These are phyloP conservation scores for Ormosia emarginata DNA, from an alignment of 306 rosid species.

Conservation along the genomic window DNA sequence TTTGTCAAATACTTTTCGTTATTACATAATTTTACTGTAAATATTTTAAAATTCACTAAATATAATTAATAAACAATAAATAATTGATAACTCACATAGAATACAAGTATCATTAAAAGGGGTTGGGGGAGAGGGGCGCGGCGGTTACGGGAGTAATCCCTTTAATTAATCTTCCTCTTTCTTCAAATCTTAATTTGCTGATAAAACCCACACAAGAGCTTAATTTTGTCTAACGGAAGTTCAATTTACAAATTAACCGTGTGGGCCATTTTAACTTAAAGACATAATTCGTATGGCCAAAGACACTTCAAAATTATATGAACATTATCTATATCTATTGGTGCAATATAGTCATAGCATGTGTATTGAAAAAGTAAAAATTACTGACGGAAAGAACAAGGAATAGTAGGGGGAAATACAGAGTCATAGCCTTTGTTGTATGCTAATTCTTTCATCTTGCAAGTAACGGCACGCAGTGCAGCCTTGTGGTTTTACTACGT, in stretches of 20 bases:
- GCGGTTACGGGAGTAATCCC: too few species aligned
- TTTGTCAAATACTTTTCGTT: too few species aligned
- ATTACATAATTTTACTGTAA: too few species aligned
- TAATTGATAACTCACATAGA: too few species aligned
- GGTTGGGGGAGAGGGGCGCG: too few species aligned
- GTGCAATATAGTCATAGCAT: background rate
- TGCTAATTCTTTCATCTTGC: background rate
- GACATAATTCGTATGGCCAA: background rate
- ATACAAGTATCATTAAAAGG: too few species aligned
- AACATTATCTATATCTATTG: background rate
- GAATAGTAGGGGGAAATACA: background rate
- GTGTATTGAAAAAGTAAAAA: background rate
- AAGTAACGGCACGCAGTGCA: background rate
- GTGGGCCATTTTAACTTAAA: background rate
- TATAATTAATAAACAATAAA: too few species aligned
- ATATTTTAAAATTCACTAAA: too few species aligned
- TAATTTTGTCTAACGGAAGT: background rate
- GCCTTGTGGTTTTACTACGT: conserved; percentile 23
- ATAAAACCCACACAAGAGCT: background rate
- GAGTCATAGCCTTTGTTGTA: background rate
- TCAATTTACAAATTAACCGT: background rate
- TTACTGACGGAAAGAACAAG: background rate
- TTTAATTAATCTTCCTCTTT: background rate
- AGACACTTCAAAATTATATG: background rate
- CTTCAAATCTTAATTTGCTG: background rate